Conservation (phyloP, 306 rosid species). For the Rubus idaeus region DNA sequence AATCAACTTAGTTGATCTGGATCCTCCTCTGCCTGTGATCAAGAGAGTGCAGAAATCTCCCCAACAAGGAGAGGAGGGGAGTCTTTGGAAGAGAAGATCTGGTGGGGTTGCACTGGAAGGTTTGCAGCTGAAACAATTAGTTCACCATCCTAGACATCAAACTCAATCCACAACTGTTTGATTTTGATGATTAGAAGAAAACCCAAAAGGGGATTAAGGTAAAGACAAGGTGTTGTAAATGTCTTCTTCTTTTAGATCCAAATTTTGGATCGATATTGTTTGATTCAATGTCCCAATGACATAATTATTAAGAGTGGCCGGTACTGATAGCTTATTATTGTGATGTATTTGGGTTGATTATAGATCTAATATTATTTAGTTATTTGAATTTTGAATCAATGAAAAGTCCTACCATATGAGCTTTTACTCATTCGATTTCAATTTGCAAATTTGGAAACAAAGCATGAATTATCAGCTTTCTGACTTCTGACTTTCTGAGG, state of each 20-base stretch:
- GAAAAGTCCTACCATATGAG: not conserved
- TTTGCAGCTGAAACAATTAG: constrained; percentile 56
- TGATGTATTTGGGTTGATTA: not conserved
- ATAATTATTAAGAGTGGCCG: not conserved
- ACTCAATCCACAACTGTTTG: constrained; percentile 61
- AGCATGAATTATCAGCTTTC: not conserved
- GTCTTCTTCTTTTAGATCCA: constrained; percentile 1
- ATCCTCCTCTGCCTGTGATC: constrained; percentile 46
- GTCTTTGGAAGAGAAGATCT: constrained; percentile 80
- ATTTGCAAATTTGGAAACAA: not conserved
- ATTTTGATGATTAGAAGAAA: constrained; percentile 17
- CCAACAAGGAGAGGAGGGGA: constrained; percentile 25
- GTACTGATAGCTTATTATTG: not conserved
- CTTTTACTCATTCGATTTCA: not conserved
- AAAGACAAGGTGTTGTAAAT: not conserved
- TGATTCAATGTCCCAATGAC: constrained; percentile 11
- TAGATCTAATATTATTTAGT: not conserved
- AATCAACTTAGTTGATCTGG: constrained; percentile 29
- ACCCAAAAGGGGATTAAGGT: not conserved
- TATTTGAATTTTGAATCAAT: not conserved
- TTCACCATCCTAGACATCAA: constrained; percentile 45
- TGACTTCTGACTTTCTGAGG: not conserved
- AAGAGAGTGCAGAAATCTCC: constrained; percentile 28
- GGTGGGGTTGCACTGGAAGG: constrained; percentile 46
- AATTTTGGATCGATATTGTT: constrained; percentile 15